Evolutionary conservation across 257 asterid species (phyloP), one percentile per base, ranked within the genome.

Genomic region (Solanum megistacrolobum): DNA sequence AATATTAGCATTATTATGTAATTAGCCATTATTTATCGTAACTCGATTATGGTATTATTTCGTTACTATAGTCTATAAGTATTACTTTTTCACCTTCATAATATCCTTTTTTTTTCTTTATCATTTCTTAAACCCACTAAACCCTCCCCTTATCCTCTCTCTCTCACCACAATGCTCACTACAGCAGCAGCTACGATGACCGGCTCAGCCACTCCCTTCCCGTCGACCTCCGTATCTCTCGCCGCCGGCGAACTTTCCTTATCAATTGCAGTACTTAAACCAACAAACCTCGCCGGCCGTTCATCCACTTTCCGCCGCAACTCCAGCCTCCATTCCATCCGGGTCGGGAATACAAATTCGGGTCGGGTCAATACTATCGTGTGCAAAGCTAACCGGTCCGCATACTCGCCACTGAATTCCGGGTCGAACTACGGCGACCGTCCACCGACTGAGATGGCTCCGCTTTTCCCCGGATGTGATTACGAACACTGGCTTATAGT

Each of bases 401-500:
- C 92, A 0, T 96, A 95, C 92, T 95, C 98, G 73, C 98, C 99
- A 7, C 91, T 96, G 86, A 95, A 94, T 78, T 94, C 98, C 75
- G 96, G 98, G 27, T 92, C 98, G 55, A 94, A 93, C 88, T 92
- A 92, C 91, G 93, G 94, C 90, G 98, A 95, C 93, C 98, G 98
- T 5, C 98, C 98, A 27, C 98, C 99, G 35, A 96, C 97, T 34
- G 98, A 97, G 88, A 93, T 97, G 95, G 99, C 99, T 46, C 98
- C 99, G 87, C 96, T 97, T 36, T 96, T 96, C 87, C 99, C 98
- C 0, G 99, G 98, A 0, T 96, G 99, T 88, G 99, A 96, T 85
- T 96, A 96, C 39, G 98, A 96, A 92, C 99, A 95, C 90, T 96
- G 98, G 99, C 98, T 96, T 23, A 95, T 96, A 31, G 98, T 96